Evolutionary conservation across 2,329 filamentous ascomycete genomes (phyloP).

Genomic region (Purpureocillium takamizusanense): DNA sequence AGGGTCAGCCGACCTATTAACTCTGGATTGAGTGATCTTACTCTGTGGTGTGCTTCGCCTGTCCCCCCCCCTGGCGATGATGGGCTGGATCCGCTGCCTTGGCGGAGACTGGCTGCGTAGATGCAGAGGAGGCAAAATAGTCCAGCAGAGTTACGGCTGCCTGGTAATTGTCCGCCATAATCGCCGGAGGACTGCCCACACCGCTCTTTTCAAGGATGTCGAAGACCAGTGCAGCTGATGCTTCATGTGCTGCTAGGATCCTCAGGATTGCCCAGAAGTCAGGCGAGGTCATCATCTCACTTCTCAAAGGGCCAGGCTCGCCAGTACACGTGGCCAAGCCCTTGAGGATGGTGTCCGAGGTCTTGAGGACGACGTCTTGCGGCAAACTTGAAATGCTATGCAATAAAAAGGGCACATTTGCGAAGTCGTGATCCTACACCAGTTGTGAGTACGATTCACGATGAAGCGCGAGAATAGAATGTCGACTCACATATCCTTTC

Average conservation of each 20-base stretch:
- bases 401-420: slow-evolving; percentile 83
- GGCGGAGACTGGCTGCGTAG: slow-evolving; percentile 58
- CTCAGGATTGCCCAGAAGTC: slow-evolving; percentile 94
- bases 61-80: slow-evolving; percentile 20
- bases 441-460: slow-evolving; percentile 10
- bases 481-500: slow-evolving; percentile 66
- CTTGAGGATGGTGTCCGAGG: slow-evolving; percentile 65
- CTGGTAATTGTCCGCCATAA: slow-evolving; percentile 94
- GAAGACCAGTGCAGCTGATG: slow-evolving; percentile 72
- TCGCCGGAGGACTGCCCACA: slow-evolving; percentile 64
- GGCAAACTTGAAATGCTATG: slow-evolving; percentile 87
- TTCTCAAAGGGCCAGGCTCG: slow-evolving; percentile 67
- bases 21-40: slow-evolving; percentile 7
- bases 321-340: slow-evolving; percentile 75
- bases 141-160: slow-evolving; percentile 76
- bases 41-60: slow-evolving; percentile 16
- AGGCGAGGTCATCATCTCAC: slow-evolving; percentile 90
- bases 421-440: slow-evolving; percentile 72
- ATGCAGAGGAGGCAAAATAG: slow-evolving; percentile 79
- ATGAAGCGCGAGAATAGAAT: too few species aligned
- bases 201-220: slow-evolving; percentile 75
- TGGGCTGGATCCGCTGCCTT: slow-evolving; percentile 50
- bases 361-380: slow-evolving; percentile 65
- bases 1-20: background rate
- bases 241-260: slow-evolving; percentile 57